Evolutionary conservation across 345 rosid species (phyloP).

Genomic region (Syzygium grande): DNA sequence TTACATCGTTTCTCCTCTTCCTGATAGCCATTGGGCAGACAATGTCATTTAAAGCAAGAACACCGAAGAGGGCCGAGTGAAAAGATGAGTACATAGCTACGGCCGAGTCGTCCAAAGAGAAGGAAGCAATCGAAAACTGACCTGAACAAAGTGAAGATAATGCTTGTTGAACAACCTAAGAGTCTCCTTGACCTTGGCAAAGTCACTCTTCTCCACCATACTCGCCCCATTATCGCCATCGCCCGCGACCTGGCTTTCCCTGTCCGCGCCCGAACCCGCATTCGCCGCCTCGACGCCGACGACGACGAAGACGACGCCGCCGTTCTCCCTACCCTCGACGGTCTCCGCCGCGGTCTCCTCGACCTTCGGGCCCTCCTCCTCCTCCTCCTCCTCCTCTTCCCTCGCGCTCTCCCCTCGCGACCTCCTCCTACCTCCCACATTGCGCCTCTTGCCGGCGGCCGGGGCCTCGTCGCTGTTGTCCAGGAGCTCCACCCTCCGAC

Average conservation of each 20-base stretch:
- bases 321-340: not conserved
- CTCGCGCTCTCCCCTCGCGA: not conserved
- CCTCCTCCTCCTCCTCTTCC: not conserved
- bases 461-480: conserved; percentile 6
- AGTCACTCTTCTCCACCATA: conserved; percentile 24
- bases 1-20: conserved; percentile 55
- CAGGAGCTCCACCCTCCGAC: conserved; percentile 27
- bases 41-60: not conserved
- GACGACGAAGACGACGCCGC: not conserved
- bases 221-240: not conserved
- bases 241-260: not conserved
- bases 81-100: not conserved
- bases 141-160: conserved; percentile 82
- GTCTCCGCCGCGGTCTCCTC: not conserved
- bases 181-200: conserved; percentile 54
- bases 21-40: conserved; percentile 8
- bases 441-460: not conserved
- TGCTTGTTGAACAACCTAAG: conserved; percentile 73
- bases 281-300: not conserved
- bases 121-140: conserved; percentile 2
- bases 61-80: not conserved
- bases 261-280: not conserved
- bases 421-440: not conserved
- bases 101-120: not conserved
- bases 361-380: not conserved